A percentile compares a stretch with the other conserved stretches of the same genome.
Evolutionary conservation across 306 rosid genomes (phyloP).

Genomic region (Urtica urens): DNA sequence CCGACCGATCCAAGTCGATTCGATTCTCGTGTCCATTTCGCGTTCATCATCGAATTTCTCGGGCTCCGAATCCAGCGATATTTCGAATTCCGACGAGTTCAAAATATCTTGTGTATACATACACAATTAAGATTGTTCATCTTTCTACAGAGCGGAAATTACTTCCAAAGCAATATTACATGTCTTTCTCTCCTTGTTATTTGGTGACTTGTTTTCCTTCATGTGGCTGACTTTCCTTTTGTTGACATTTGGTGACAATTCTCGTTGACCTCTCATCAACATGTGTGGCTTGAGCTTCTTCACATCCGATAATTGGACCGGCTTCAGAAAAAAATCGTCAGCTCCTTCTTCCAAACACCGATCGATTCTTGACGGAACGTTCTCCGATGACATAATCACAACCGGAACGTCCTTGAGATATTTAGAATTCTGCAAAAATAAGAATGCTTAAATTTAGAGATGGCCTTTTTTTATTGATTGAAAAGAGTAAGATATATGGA

Average conservation of each 20-base stretch:
- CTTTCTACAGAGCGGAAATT: not conserved
- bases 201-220: slow-evolving; percentile 24
- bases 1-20: not conserved
- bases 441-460: not conserved
- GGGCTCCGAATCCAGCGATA: not conserved
- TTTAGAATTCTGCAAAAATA: slow-evolving; percentile 55
- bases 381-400: slow-evolving; percentile 88
- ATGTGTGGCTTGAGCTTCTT: slow-evolving; percentile 64
- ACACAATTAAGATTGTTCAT: too few species aligned
- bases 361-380: slow-evolving; percentile 72
- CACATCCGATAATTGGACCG: slow-evolving; percentile 66
- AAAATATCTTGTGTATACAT: too few species aligned
- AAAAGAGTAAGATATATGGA: not conserved
- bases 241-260: slow-evolving; percentile 11
- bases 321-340: slow-evolving; percentile 66
- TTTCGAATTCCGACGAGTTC: not conserved
- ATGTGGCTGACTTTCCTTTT: slow-evolving; percentile 23
- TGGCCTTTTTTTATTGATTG: not conserved
- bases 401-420: slow-evolving; percentile 78
- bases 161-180: slow-evolving; percentile 18
- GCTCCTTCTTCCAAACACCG: slow-evolving; percentile 95
- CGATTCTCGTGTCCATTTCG: not conserved
- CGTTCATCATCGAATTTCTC: not conserved
- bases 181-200: slow-evolving; percentile 31
- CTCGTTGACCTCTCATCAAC: slow-evolving; percentile 39